Conservation (phyloP, 2,329 filamentous ascomycete species). For the Phaeosphaeriaceae sp. region DNA sequence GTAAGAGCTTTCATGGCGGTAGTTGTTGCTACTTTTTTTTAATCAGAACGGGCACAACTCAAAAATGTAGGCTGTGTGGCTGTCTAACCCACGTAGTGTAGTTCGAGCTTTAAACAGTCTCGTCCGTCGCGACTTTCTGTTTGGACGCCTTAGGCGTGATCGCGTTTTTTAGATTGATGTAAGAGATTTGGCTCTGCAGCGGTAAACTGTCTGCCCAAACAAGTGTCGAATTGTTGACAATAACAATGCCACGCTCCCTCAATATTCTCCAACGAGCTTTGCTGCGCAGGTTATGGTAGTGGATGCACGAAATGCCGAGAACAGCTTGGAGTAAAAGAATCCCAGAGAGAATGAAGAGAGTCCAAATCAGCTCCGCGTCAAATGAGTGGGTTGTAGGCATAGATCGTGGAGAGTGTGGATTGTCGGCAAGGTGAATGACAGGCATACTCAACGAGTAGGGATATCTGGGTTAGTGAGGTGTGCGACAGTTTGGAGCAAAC, state of each 20-base stretch:
- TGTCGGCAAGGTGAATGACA: too few relatives aligned
- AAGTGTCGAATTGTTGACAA: constrained; percentile 15
- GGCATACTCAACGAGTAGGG: too few relatives aligned
- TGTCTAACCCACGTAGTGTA: too few relatives aligned
- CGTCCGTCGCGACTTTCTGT: background rate
- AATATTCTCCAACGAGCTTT: constrained; percentile 18
- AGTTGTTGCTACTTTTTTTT: too few relatives aligned
- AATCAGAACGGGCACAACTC: too few relatives aligned
- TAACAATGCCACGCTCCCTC: constrained; percentile 15
- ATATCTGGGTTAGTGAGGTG: too few relatives aligned
- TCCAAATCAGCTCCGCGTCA: constrained; percentile 11
- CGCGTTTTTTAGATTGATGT: constrained; percentile 9
- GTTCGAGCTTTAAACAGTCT: background rate
- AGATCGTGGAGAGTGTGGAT: too few relatives aligned
- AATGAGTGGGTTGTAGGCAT: background rate
- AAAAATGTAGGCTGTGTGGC: too few relatives aligned
- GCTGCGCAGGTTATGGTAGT: constrained; percentile 6
- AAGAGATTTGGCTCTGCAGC: constrained; percentile 7
- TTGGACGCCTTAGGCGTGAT: background rate
- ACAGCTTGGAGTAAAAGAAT: constrained; percentile 7
- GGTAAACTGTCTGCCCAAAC: constrained; percentile 19
- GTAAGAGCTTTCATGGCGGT: too few relatives aligned
- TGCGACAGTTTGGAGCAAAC: too few relatives aligned
- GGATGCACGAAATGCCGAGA: constrained; percentile 2
- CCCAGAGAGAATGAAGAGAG: constrained; percentile 4